A percentile compares a stretch with the other conserved stretches of the same genome.
Conservation (phyloP, 2,329 filamentous ascomycete genomes). For the Colletotrichum sp. region DNA sequence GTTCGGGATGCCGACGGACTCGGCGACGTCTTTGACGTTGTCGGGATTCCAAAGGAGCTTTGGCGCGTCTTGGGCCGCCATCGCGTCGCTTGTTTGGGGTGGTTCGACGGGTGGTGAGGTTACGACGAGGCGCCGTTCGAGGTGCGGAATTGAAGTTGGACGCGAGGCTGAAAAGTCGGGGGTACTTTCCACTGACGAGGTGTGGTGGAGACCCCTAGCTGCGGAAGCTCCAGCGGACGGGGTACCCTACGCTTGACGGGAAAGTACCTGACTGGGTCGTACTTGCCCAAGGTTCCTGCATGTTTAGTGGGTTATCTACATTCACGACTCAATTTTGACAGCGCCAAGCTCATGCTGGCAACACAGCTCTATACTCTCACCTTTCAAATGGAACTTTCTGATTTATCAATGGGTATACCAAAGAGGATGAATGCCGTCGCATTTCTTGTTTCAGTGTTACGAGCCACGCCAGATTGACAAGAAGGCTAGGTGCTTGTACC, state of each 20-base stretch:
- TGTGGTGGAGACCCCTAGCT: not conserved
- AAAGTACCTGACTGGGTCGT: not conserved
- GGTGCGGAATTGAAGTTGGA: not conserved
- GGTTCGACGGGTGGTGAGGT: not conserved
- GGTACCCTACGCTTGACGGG: not conserved
- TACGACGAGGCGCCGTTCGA: not conserved
- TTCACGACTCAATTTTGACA: not conserved
- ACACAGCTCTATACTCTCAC: not conserved
- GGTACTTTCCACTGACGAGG: not conserved
- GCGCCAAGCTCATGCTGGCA: not conserved
- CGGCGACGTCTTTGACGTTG: slow-evolving; percentile 93
- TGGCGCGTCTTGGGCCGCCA: slow-evolving; percentile 14
- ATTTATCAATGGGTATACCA: fast-evolving
- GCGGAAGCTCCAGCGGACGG: not conserved
- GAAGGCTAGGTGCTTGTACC: too few species aligned
- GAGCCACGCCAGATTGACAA: too few species aligned
- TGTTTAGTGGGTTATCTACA: not conserved
- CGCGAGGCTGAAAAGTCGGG: not conserved
- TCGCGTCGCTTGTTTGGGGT: not conserved
- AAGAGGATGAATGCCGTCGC: not conserved
- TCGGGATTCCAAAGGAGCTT: slow-evolving; percentile 90
- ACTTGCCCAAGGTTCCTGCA: not conserved
- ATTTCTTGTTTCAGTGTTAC: too few species aligned
- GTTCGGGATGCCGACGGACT: slow-evolving; percentile 86
- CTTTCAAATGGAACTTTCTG: fast-evolving